Base-by-base conservation (phyloP, 2,329 filamentous ascomycete genomes). In the Tolypocladium paradoxum region DNA sequence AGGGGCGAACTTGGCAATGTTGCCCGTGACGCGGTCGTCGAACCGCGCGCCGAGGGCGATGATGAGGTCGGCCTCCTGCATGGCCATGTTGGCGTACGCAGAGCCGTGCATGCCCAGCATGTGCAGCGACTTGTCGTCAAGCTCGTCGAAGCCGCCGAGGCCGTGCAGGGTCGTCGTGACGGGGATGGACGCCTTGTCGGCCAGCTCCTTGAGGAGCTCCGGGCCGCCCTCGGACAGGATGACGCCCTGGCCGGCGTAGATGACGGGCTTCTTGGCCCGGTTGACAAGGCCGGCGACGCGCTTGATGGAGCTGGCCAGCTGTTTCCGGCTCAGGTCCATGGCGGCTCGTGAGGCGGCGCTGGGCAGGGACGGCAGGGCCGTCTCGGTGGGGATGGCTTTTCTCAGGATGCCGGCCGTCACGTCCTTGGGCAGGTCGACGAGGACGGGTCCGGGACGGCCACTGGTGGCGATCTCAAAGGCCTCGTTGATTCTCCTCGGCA, bases 41-140 rank as follows among this genome's bases (percentile, higher is more conserved):
- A 99, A 97, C 54, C 92, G 88, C 49, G 84, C 90, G 62, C 93
- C 93, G 22, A 99, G 82, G 51, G 92, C 92, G 64, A 99, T 89
- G 70, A 99, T 93, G 57, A 99, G 77, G 73, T 99, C 93, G 16
- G 93, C 88, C 69, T 96, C 88, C 72, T 99, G 92, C 76, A 99
- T 96, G 18, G 93, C 84, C 87, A 96, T 90, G 76, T 99, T 99
- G 68, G 93, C 93, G 65, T 95, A 99, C 8, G 90, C 91, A 9
- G 91, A 87, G 56, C 93, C 93, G 76, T 97, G 92, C 93, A 97
- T 97, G 59, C 93, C 93, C 33, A 97, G 83, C 93, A 99, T 99
- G 74, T 97, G 91, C 50, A 97, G 79, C 46, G 91, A 87, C 80
- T 96, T 96, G 60, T 90, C 83, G 65, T 97, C 90, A 14, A 93